Evolutionary conservation across 2,329 filamentous ascomycete genomes (phyloP), one percentile per base, ranked within the genome.

Genomic region (Phoma sp.): DNA sequence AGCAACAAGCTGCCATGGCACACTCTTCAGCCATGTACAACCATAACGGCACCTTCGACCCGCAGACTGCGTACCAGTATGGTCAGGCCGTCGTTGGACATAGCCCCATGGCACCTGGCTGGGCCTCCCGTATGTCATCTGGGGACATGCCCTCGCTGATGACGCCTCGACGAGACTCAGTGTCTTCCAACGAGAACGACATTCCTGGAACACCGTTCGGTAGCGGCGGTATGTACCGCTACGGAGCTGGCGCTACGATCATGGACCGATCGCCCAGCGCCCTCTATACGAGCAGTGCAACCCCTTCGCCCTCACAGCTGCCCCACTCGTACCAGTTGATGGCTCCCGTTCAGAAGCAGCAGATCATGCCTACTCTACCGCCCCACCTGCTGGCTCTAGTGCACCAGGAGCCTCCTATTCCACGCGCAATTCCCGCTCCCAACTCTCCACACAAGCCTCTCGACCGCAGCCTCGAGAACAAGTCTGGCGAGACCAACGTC

Each of bases 401-500:
- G 37, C 64, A 88, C 68, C 85, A 90, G 70, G 88, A 92, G n/a
- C 95, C 95, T 17, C 77, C 87, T 0, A 90, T 99, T 59, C 95
- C 95, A 19, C 84, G 85, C 60, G 94, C 95, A 45, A 93, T 99
- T 40, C 94, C 94, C 15, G 94, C 95, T 53, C 91, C 92, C 25
- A 88, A 88, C 22, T 93, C 94, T 53, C 90, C 90, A 68, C 86
- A 91, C 79, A 91, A 96, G 82, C 93, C 90, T 37, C 85, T 98
- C 25, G 94, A 96, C 61, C 93, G 96, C 76, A 96, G 93, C 71
- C 82, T 99, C 43, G 91, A 96, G 78, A 98, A 98, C 70, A 90
- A 92, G 55, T 95, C 90, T 43, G 93, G 93, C 39, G 96, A 98
- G 72, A 95, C 92, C 61, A 99, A 99, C 70, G 94, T 99, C 62